These are phyloP conservation scores for Mediolabrus comicus DNA, from an alignment of 108 stramenopile genomes.

Conservation along the genomic window DNA sequence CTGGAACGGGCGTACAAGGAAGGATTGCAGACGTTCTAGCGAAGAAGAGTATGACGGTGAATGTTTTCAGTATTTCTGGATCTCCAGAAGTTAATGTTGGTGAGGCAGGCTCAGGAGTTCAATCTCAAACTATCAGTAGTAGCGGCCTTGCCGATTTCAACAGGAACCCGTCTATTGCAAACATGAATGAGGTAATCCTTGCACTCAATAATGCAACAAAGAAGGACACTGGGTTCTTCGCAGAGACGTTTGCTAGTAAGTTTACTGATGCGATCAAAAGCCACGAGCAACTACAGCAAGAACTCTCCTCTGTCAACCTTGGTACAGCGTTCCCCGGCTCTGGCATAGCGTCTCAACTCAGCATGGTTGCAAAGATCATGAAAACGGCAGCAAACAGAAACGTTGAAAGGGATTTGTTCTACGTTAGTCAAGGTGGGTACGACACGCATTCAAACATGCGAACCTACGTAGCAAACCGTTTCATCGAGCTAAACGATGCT, in stretches of 20 bases:
- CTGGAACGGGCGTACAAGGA: slow-evolving; percentile 55
- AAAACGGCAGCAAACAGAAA: slow-evolving; percentile 25
- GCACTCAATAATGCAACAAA: slow-evolving; percentile 50
- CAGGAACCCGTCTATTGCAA: slow-evolving; percentile 16
- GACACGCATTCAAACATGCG: slow-evolving; percentile 51
- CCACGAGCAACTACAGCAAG: slow-evolving; percentile 22
- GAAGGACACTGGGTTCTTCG: slow-evolving; percentile 46
- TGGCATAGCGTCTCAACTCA: slow-evolving; percentile 17
- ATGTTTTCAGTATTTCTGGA: slow-evolving; percentile 40
- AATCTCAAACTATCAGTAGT: slow-evolving; percentile 22
- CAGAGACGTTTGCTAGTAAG: slow-evolving; percentile 43
- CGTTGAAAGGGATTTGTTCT: slow-evolving; percentile 50
- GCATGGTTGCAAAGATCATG: slow-evolving; percentile 43
- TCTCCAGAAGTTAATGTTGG: slow-evolving; percentile 25
- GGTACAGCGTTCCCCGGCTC: slow-evolving; percentile 31
- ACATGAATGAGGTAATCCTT: slow-evolving; percentile 41
- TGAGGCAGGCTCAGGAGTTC: slow-evolving; percentile 13
- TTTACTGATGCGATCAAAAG: slow-evolving; percentile 16
- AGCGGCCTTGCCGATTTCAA: slow-evolving; percentile 36
- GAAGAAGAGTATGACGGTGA: slow-evolving; percentile 11
- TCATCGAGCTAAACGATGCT: slow-evolving; percentile 42
- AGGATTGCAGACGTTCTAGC: slow-evolving; percentile 46
- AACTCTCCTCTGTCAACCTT: slow-evolving; percentile 22
- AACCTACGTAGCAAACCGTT: slow-evolving; percentile 21
- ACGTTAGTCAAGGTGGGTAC: slow-evolving; percentile 48